Evolutionary conservation across 2,329 filamentous ascomycete genomes (phyloP), one percentile per base, ranked within the genome.

Genomic region (Dothistroma septosporum): DNA sequence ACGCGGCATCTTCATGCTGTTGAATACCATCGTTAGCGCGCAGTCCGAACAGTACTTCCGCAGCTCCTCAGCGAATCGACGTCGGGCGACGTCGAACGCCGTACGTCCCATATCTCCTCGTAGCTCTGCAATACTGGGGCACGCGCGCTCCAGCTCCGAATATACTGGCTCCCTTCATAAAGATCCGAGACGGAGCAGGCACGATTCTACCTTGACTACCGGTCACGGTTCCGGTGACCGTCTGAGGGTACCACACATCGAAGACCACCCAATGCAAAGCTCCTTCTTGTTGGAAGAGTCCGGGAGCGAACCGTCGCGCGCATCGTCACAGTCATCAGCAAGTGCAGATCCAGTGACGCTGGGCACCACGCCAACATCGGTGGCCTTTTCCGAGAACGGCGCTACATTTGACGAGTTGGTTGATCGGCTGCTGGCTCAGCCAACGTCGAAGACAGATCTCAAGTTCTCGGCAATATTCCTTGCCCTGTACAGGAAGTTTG

Each of bases 401-500:
- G 82, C 84, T 61, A 79, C 77, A 0, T 82, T 81, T 57, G 78
- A 81, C 55, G 77, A 80, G 61, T 74, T 82, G 4, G 91, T 97
- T 21, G 91, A 96, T 75, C 88, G 92, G n/a, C 82, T 99, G 46
- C 82, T 97, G 24, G 84, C 87, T 0, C 84, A 90, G 63, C 90
- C 90, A 37, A 87, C 93, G 78, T 92, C 90, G 31, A 92, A 91
- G 71, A 83, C 87, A n/a, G 94, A 97, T 72, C 83, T 85, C 60
- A 96, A 96, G 74, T 99, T 97, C 72, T 84, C 85, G 1, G 86
- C 92, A 49, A 87, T 96, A 19, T 97, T 97, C 70, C 81, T 97
- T 32, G 96, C 93, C 65, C 80, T 97, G 14, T 97, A 97, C 76
- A 88, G 94, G 64, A 95, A 94, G 74, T 97, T 99, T 73, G 89